phyloP scores from a whole-genome alignment of 192 early-diverging fungal species.

The Linnemannia schmuckeri region DNA sequence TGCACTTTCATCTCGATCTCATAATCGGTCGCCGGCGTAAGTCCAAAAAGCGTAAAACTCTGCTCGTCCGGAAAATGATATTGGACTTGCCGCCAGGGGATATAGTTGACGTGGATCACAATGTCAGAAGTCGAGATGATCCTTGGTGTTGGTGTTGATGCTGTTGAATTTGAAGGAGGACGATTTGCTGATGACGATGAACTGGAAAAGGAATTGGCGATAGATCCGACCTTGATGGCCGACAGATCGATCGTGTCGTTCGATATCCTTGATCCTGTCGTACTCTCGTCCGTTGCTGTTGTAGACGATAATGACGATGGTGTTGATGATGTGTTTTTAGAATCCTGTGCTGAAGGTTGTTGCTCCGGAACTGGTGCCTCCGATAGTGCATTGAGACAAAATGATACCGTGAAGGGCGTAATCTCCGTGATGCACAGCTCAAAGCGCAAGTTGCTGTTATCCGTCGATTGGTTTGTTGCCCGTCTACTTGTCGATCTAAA shows the following conservation, averaged over 20 bases:
- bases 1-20: constrained; percentile 57
- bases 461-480: constrained; percentile 16
- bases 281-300: background rate
- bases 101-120: constrained; percentile 53
- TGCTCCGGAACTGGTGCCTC: constrained; percentile 13
- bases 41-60: constrained; percentile 47
- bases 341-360: constrained; percentile 2
- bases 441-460: constrained; percentile 41
- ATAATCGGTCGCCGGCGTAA: constrained; percentile 53
- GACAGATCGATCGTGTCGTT: constrained; percentile 42
- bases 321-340: background rate
- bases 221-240: constrained; percentile 43
- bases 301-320: background rate
- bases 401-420: constrained; percentile 49
- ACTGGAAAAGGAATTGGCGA: constrained; percentile 11
- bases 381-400: constrained; percentile 48
- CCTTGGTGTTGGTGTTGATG: constrained; percentile 17
- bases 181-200: background rate
- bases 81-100: constrained; percentile 51
- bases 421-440: constrained; percentile 54
- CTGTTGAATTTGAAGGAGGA: background rate
- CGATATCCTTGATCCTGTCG: background rate
- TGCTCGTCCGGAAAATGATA: constrained; percentile 55
- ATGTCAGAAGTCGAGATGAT: constrained; percentile 56
- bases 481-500: constrained; percentile 12